These are phyloP conservation scores for Conoideocrella luteorostrata DNA, from an alignment of 2,329 filamentous ascomycete species.

Conservation along the genomic window DNA sequence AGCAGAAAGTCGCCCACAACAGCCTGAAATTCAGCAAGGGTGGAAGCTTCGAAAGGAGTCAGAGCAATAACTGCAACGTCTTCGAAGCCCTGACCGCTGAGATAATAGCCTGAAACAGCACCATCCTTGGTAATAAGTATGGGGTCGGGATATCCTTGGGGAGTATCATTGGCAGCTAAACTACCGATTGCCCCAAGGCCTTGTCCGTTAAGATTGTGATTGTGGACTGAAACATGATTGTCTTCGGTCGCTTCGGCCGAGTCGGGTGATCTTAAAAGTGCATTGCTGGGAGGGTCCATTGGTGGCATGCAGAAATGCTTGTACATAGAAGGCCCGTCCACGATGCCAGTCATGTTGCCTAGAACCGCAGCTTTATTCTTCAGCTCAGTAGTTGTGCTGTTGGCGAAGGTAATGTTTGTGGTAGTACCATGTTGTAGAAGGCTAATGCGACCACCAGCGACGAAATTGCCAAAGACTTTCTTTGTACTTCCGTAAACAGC, in stretches of 20 bases:
- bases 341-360: conserved; percentile 21
- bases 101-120: conserved; percentile 25
- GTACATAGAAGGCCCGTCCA: conserved; percentile 27
- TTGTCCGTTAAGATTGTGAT: no score
- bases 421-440: conserved; percentile 24
- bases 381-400: conserved; percentile 25
- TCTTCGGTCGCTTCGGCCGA: no score
- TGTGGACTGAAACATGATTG: no score
- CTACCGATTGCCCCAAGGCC: no score
- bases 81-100: conserved; percentile 26
- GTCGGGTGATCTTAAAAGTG: no score
- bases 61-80: conserved; percentile 24
- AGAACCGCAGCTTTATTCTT: conserved; percentile 25
- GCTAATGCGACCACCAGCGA: conserved; percentile 20
- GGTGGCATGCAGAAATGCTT: conserved; percentile 24
- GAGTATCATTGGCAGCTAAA: background rate
- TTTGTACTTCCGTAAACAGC: conserved; percentile 9
- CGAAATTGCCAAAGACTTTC: conserved; percentile 28
- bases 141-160: conserved; percentile 23
- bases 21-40: conserved; percentile 27
- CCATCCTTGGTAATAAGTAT: conserved; percentile 18
- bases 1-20: conserved; percentile 28
- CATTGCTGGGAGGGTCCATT: background rate
- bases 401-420: conserved; percentile 29
- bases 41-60: conserved; percentile 20